Evolutionary conservation across 202 grass and related monocot species (phyloP), one percentile per base, ranked within the genome.

Genomic region (Elaeis oleifera): DNA sequence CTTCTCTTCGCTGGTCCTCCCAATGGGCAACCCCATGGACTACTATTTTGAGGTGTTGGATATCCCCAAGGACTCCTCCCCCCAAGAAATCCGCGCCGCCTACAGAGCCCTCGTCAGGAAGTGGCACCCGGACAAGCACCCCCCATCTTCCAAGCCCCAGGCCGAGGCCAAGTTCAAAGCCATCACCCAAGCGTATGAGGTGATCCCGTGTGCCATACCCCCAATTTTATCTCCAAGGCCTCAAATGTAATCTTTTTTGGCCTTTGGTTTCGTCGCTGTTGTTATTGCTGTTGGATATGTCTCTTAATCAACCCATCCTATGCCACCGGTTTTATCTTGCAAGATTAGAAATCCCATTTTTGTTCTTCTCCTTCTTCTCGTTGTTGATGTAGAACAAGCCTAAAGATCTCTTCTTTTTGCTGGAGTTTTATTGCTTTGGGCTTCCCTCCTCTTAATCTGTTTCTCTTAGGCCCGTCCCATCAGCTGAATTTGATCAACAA

Each of bases 61-160:
- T 74, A 51, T 97, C 69, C 80, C 84, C 32, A 81, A 39, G 52
- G 77, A 81, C 54, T 91, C 87, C 56, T 85, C 79, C 50, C 71
- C 76, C 27, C 84, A 85, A 65, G 92, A 91, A 71, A 88, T 97
- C 73, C 84, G 92, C 67, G 69, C 70, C 53, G 92, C 92, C 1
- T 97, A 97, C 83, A 83, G 77, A 65, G 75, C 56, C 61, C 80
- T 96, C 60, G 87, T 68, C 64, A 90, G 56, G 72, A 95, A 95
- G 84, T 95, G 90, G 90, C 90, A 95, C 81, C 90, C 90, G 15
- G 90, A 95, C 78, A 95, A 95, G 69, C 90, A 95, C 74, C 86
- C 90, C 54, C 75, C 86, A 52, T 84, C 90, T 13, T 87, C 90
- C 66, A 86, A 81, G 75, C 71, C 75, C 61, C 86, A 95, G 69